A percentile compares a stretch with the other conserved stretches of the same genome.
phyloP scores from a whole-genome alignment of 1,284 basidiomycete species.

The Apiotrichum gamsii region DNA sequence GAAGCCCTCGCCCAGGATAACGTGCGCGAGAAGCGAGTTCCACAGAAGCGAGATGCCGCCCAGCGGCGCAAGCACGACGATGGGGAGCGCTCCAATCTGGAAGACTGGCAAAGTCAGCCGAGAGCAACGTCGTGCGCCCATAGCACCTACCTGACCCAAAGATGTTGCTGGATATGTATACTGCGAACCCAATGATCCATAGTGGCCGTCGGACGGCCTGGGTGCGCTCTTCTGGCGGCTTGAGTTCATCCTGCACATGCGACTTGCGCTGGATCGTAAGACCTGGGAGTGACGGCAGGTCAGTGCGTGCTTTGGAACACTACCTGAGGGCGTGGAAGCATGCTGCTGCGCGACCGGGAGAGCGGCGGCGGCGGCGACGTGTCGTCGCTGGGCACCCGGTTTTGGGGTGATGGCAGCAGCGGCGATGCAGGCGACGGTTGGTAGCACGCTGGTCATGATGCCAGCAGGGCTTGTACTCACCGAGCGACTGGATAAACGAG shows the following conservation, averaged over 20 bases:
- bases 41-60: constrained; percentile 87
- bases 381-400: too few relatives aligned
- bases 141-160: constrained; percentile 52
- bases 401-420: too few relatives aligned
- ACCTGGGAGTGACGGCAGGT: constrained; percentile 45
- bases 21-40: constrained; percentile 86
- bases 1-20: constrained; percentile 81
- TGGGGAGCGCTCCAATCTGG: constrained; percentile 88
- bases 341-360: neutral
- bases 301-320: too few relatives aligned
- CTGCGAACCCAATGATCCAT: constrained; percentile 77
- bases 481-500: constrained; percentile 83
- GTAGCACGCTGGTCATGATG: too few relatives aligned
- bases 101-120: constrained; percentile 55
- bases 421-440: too few relatives aligned
- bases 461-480: too few relatives aligned
- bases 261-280: constrained; percentile 93
- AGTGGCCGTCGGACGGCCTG: constrained; percentile 72
- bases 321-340: too few relatives aligned
- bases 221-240: constrained; percentile 59
- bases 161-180: constrained; percentile 82
- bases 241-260: constrained; percentile 74
- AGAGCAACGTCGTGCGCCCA: neutral
- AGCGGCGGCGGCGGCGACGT: neutral
- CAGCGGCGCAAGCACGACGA: constrained; percentile 85